Evolutionary conservation across 257 asterid genomes (phyloP).

Genomic region (Solanum sparsipilum): DNA sequence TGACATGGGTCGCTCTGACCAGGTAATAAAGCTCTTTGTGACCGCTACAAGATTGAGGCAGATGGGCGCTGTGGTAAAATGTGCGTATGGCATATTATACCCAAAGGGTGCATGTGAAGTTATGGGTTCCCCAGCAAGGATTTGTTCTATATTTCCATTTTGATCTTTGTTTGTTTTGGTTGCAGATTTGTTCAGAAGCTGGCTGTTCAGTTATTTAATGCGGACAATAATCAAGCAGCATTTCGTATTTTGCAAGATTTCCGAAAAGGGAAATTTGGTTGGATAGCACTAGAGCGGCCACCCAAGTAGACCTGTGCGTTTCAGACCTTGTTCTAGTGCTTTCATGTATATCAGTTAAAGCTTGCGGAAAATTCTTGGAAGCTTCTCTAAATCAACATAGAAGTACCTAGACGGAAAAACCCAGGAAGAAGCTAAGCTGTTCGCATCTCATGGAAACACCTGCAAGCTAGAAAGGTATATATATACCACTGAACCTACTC

Average conservation of each 20-base stretch:
- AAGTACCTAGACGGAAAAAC: neutral
- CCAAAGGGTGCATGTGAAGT: neutral
- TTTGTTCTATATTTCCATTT: neutral
- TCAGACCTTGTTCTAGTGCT: neutral
- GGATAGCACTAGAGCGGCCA: slow-evolving; percentile 81
- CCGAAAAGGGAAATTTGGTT: slow-evolving; percentile 83
- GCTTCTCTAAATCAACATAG: neutral
- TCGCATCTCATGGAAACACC: neutral
- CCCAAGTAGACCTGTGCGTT: slow-evolving; percentile 23
- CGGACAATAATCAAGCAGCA: slow-evolving; percentile 81
- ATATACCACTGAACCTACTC: neutral
- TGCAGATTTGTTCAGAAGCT: slow-evolving; percentile 82
- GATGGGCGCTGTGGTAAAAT: slow-evolving; percentile 49
- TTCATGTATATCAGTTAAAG: neutral
- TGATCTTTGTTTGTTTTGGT: neutral
- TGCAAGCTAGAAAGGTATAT: neutral
- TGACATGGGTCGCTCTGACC: neutral
- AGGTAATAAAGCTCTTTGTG: slow-evolving; percentile 51
- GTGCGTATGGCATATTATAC: slow-evolving; percentile 34
- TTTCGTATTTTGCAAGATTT: slow-evolving; percentile 79
- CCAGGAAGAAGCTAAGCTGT: neutral
- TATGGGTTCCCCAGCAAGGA: neutral
- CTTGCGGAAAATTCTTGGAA: neutral
- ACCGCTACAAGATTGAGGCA: slow-evolving; percentile 70
- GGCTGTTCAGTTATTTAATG: slow-evolving; percentile 65